Evolutionary conservation across 1,139 yeast species (phyloP), one percentile per base, ranked within the genome.

Genomic region (Komagataea norvegica): DNA sequence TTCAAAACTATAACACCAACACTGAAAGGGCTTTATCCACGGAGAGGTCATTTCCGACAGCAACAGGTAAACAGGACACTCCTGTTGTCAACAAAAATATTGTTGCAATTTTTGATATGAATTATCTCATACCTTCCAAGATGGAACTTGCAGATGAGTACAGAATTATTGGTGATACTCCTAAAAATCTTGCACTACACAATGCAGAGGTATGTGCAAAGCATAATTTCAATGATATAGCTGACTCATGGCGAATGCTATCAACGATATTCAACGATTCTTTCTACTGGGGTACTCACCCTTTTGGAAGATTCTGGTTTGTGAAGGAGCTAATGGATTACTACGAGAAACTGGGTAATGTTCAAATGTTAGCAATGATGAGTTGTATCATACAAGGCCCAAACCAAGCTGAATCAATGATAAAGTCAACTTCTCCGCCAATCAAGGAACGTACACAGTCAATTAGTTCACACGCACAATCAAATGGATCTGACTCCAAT

Each of bases 311-410:
- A n/a, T 55, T 70, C 5, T 79, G 91, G 83, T 62, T 87, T n/a
- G 67, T 87, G 0, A 68, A 69, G 26, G 77, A 78, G 46, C 64
- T 88, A 33, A 68, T 89, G 54, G 57, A 62, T 1, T 79, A 81
- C 49, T 88, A 81, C 53, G 93, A 82, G 51, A 60, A 53, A 29
- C 58, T 67, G 34, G 78, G 79, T 3, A 83, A 89, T 52, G 64
- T 86, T 17, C 97, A 89, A 57, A 87, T 89, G 95, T 65, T 91
- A 16, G 96, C 95, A 1, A 82, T 85, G 85, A 62, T 88, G 55
- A 77, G 93, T 2, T 86, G 95, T 60, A 71, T 87, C 3, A 40
- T 53, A 6, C 46, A 46, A 18, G 51, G 40, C 5, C 35, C 40
- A 19, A 29, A 22, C 8, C 20, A 31, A 26, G 11, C 31, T 35